Evolutionary conservation across 176 grass and related monocot genomes (phyloP), one percentile per base, ranked within the genome.

Genomic region (Puccinellia tenuiflora): DNA sequence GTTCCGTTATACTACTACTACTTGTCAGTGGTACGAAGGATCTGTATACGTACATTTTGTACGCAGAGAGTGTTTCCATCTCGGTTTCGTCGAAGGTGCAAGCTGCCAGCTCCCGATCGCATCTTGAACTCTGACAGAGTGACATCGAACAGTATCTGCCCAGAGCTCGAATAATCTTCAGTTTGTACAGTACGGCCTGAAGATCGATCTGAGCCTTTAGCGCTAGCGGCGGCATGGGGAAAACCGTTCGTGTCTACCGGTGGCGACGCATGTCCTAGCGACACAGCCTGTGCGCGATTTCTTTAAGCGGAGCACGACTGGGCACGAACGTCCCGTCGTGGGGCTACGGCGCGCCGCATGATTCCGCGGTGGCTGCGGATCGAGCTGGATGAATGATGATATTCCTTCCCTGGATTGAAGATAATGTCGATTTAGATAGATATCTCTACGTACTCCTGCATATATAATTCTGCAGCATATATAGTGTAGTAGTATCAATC

Each of bases 101-200:
- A 53, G 53, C 37, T 13, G 24, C 42, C 76, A 56, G 21, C 55
- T 48, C 62, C 46, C 52, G 35, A 52, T 33, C 30, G 18, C 42
- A 61, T 54, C 42, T 42, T 8, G 34, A 30, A 15, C 8, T 14
- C 68, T 61, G 77, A 26, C n/a, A 10, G 24, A 7, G 70, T 61
- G 77, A 26, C n/a, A 10, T 24, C 11, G 70, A 69, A 69, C 83
- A 24, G 11, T 42, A 16, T 30, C 67, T 79, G 9, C 37, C 47
- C 35, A 29, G 59, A 85, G 82, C 73, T 17, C 29, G 40, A 85
- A 73, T 83, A 73, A 89, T 89, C 63, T 81, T 89, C 6, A 47
- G 60, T 9, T 42, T 12, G 40, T 40, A 40, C 38, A 40, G 38
- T 40, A 9, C 38, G 37, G 37, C 6, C 6, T 38, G 37, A 40